Conservation (phyloP, 2,329 filamentous ascomycete genomes). For the Didymella glomerata region DNA sequence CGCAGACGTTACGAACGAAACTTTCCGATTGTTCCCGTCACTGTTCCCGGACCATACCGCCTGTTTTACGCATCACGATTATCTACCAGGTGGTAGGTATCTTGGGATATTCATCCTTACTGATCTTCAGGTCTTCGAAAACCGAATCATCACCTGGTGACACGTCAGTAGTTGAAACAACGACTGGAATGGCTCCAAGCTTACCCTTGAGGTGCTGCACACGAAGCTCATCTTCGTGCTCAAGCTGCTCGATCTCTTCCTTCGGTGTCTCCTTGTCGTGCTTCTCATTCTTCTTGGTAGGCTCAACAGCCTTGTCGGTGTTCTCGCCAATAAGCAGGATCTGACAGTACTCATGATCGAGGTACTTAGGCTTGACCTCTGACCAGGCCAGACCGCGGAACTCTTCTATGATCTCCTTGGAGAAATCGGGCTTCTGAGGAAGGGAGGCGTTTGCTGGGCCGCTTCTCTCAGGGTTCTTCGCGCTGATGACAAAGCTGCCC, state of each 20-base stretch:
- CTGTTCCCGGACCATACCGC: too few relatives aligned
- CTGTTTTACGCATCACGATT: not conserved
- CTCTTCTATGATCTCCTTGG: constrained; percentile 74
- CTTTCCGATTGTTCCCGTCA: not conserved
- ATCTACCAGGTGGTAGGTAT: constrained; percentile 48
- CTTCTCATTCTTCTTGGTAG: constrained; percentile 65
- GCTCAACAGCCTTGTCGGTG: constrained; percentile 64
- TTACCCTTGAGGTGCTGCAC: constrained; percentile 67
- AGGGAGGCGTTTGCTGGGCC: constrained; percentile 71
- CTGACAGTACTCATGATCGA: constrained; percentile 79
- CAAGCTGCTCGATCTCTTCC: constrained; percentile 78
- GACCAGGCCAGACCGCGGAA: constrained; percentile 79
- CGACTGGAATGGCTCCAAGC: constrained; percentile 19
- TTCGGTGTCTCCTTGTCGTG: constrained; percentile 67
- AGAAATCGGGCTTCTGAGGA: constrained; percentile 72
- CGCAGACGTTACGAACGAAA: too few relatives aligned
- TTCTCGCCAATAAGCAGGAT: constrained; percentile 80
- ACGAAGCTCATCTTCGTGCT: constrained; percentile 75
- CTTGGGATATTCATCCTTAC: constrained; percentile 66
- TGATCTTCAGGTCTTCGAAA: constrained; percentile 67
- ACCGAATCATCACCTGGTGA: constrained; percentile 64
- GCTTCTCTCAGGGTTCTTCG: constrained; percentile 78
- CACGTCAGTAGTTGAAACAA: constrained; percentile 10
- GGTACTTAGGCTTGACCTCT: constrained; percentile 74
- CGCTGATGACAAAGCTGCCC: constrained; percentile 80